phyloP scores from a whole-genome alignment of 2,329 filamentous ascomycete genomes.

The Beauveria sp. region DNA sequence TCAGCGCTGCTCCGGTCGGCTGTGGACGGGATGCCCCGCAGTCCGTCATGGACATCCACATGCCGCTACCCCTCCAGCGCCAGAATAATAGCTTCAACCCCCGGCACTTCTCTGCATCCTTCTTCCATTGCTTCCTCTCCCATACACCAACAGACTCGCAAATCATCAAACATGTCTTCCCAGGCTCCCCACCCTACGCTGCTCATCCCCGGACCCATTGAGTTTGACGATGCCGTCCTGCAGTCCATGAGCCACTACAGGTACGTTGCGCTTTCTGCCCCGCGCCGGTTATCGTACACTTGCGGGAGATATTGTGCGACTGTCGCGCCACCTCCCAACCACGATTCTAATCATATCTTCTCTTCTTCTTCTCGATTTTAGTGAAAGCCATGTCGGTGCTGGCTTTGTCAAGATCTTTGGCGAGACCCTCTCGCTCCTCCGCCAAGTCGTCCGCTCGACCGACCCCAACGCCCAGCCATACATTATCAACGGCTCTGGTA shows the following conservation, averaged over 20 bases:
- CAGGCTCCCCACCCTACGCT: conserved; percentile 61
- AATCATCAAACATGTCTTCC: conserved; percentile 45
- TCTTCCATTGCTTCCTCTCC: conserved; percentile 12
- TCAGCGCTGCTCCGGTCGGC: conserved; percentile 7
- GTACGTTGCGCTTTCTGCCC: conserved; percentile 36
- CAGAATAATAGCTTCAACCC: conserved; percentile 11
- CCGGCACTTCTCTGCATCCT: conserved; percentile 12
- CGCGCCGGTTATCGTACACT: not conserved
- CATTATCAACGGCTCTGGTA: conserved; percentile 88
- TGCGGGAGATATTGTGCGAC: not conserved
- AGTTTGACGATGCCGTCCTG: conserved; percentile 95
- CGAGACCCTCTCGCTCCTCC: conserved; percentile 78
- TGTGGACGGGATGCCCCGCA: conserved; percentile 11
- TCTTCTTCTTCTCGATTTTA: conserved; percentile 26
- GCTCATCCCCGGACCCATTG: conserved; percentile 94
- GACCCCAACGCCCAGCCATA: conserved; percentile 80
- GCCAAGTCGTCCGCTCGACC: conserved; percentile 89
- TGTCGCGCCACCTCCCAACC: not conserved
- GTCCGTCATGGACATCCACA: conserved; percentile 3
- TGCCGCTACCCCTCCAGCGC: conserved; percentile 10
- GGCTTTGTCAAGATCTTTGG: conserved; percentile 87
- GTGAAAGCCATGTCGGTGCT: conserved; percentile 87
- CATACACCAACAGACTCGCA: conserved; percentile 16
- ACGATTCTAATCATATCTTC: not conserved
- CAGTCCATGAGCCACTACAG: conserved; percentile 93